phyloP scores from a whole-genome alignment of 768 basidiomycete genomes.

The Boletus rubropictus region DNA sequence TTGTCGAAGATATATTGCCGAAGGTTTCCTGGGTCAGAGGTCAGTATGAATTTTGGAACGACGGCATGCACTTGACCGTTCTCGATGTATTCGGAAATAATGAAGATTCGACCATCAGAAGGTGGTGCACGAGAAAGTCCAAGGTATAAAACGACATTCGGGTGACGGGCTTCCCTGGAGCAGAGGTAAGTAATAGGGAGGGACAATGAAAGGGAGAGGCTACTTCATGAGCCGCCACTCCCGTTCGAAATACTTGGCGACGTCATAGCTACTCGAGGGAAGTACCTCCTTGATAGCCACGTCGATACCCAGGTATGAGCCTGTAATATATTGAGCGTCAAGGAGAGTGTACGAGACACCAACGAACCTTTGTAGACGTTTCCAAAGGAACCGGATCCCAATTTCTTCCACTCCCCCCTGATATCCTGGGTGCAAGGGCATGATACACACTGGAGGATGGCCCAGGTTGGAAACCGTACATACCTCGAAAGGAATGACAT shows the following conservation, averaged over 20 bases:
- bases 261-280: slow-evolving; percentile 87
- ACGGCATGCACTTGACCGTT: slow-evolving; percentile 41
- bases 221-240: slow-evolving; percentile 97
- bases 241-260: slow-evolving; percentile 96
- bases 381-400: slow-evolving; percentile 90
- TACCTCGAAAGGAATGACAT: slow-evolving; percentile 84
- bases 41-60: slow-evolving; percentile 1
- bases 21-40: slow-evolving; percentile 49
- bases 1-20: slow-evolving; percentile 88
- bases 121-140: slow-evolving; percentile 79
- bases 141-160: slow-evolving; percentile 89
- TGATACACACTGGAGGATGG: background rate
- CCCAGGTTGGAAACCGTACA: slow-evolving; percentile 15
- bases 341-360: background rate
- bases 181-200: slow-evolving; percentile 1
- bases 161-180: slow-evolving; percentile 75
- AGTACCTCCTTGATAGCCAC: slow-evolving; percentile 96
- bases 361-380: slow-evolving; percentile 72
- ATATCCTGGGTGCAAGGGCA: slow-evolving; percentile 54
- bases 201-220: slow-evolving; percentile 9
- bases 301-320: slow-evolving; percentile 89
- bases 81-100: slow-evolving; percentile 92
- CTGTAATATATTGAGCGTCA: slow-evolving; percentile 34
- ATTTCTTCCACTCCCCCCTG: slow-evolving; percentile 80
- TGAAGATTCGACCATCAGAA: slow-evolving; percentile 82